phyloP scores from a whole-genome alignment of 768 basidiomycete species.

The Tephrocybe sp. region DNA sequence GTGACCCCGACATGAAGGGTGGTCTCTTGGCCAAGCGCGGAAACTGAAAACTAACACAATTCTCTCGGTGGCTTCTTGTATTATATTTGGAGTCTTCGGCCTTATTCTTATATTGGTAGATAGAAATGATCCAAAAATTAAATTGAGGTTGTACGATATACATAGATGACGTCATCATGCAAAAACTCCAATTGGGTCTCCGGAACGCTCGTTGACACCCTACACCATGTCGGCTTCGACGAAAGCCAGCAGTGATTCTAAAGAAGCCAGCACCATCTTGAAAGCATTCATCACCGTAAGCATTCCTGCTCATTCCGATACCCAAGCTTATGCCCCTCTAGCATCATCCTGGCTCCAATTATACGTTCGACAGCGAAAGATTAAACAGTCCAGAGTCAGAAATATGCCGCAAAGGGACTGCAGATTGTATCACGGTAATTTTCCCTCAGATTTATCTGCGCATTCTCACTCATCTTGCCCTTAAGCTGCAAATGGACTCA shows the following conservation, averaged over 20 bases:
- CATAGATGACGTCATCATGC: slow-evolving; percentile 13
- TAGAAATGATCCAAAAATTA: not conserved
- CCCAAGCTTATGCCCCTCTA: slow-evolving; percentile 18
- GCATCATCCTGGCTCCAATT: slow-evolving; percentile 49
- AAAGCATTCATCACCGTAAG: slow-evolving; percentile 18
- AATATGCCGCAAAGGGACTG: slow-evolving; percentile 51
- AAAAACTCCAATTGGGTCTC: not conserved
- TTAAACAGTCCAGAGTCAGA: slow-evolving; percentile 57
- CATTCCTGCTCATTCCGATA: not conserved
- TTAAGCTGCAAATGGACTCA: slow-evolving; percentile 61
- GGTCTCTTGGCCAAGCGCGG: slow-evolving; percentile 71
- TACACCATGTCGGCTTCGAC: slow-evolving; percentile 3
- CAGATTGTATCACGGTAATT: slow-evolving; percentile 58
- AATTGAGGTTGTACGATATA: not conserved
- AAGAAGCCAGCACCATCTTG: slow-evolving; percentile 8
- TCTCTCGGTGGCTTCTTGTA: not conserved
- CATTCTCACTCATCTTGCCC: not conserved
- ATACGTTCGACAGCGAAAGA: slow-evolving; percentile 65
- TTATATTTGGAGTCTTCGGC: not conserved
- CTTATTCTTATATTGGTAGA: not conserved
- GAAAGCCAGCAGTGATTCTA: not conserved
- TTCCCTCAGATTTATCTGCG: not conserved
- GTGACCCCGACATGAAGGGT: slow-evolving; percentile 67
- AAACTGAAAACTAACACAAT: slow-evolving; percentile 41
- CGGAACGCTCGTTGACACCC: not conserved